Evolutionary conservation across 805 yeast species (phyloP).

Genomic region (Saccharomycopsis malanga): DNA sequence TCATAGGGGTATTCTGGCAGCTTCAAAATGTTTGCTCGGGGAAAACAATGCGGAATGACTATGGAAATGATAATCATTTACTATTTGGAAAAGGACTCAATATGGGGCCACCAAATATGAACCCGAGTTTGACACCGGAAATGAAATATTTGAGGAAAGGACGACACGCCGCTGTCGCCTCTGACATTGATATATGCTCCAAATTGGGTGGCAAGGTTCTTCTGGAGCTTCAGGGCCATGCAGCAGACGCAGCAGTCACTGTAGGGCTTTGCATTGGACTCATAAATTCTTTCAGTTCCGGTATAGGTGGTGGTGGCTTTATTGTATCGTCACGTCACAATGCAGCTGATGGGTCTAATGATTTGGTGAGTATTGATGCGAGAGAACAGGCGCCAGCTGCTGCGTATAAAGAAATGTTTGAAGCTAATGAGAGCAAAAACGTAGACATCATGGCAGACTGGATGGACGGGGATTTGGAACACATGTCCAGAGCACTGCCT

Average conservation of each 20-base stretch:
- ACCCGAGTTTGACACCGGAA: conserved; percentile 36
- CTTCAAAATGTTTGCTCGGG: too few relatives aligned
- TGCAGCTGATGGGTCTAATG: conserved; percentile 31
- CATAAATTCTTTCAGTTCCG: conserved; percentile 74
- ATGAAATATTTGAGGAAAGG: conserved; percentile 35
- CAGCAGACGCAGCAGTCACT: conserved; percentile 91
- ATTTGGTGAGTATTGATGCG: conserved; percentile 66
- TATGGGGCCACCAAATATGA: conserved; percentile 22
- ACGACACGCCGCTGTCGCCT: conserved; percentile 53
- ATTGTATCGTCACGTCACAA: conserved; percentile 39
- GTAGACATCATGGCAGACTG: neutral
- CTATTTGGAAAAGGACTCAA: conserved; percentile 9
- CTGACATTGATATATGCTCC: conserved; percentile 60
- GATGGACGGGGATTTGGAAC: conserved; percentile 15
- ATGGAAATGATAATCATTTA: too few relatives aligned
- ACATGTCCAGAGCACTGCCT: conserved; percentile 31
- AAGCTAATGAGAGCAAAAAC: conserved; percentile 21
- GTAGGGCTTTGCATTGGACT: conserved; percentile 85
- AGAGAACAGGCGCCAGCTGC: conserved; percentile 77
- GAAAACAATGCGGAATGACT: too few relatives aligned
- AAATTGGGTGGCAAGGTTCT: conserved; percentile 52
- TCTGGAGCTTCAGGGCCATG: conserved; percentile 55
- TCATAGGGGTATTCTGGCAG: too few relatives aligned
- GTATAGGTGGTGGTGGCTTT: conserved; percentile 91
- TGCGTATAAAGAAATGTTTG: conserved; percentile 62